phyloP scores from a whole-genome alignment of 1,284 basidiomycete genomes.

The Fomes fomentarius region DNA sequence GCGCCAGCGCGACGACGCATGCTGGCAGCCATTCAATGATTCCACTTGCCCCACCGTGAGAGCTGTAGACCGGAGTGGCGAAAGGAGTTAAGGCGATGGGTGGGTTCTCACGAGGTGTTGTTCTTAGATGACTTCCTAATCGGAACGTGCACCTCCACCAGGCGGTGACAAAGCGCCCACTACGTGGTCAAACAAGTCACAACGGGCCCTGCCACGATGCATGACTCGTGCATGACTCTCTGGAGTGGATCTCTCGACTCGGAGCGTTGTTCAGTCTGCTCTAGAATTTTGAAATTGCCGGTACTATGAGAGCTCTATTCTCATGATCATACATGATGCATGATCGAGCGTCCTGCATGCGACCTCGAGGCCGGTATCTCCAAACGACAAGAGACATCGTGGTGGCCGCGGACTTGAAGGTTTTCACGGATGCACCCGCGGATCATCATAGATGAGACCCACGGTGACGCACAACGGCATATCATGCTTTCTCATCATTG shows the following conservation, averaged over 20 bases:
- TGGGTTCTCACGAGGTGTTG: slow-evolving; percentile 2
- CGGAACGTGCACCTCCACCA: slow-evolving; percentile 1
- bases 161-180: not conserved
- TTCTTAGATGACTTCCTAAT: slow-evolving; percentile 14
- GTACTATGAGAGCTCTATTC: no score
- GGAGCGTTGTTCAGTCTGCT: no score
- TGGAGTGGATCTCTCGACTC: no score
- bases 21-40: not conserved
- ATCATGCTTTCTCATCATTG: not conserved
- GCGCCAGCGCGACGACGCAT: not conserved
- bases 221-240: no score
- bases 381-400: slow-evolving; percentile 17
- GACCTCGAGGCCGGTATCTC: slow-evolving; percentile 27
- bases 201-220: no score
- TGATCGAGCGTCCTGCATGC: slow-evolving; percentile 5
- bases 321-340: not conserved
- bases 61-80: not conserved
- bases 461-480: not conserved
- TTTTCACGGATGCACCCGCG: not conserved
- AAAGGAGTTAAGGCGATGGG: no score
- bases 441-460: not conserved
- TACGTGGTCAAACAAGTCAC: not conserved
- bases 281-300: no score
- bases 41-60: not conserved
- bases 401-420: slow-evolving; percentile 13